A percentile compares a stretch with the other conserved stretches of the same genome.
Conservation (phyloP, 2,329 filamentous ascomycete species). For the Bipolaris gigantea region DNA sequence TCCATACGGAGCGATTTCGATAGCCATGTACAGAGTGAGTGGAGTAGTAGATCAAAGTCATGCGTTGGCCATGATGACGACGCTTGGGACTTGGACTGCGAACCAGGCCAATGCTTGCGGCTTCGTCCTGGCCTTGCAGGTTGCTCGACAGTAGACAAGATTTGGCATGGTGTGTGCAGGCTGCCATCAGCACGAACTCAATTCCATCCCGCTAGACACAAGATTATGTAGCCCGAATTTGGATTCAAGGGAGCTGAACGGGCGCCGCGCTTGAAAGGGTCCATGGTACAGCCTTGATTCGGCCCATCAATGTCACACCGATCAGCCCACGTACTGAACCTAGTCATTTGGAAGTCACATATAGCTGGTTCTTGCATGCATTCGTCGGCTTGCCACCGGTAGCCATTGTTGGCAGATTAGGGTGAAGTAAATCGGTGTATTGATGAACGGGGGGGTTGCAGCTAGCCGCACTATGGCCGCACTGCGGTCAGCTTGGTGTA, state of each 20-base stretch:
- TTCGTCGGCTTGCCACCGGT: slow-evolving; percentile 1
- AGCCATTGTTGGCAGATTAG: not conserved
- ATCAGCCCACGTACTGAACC: not conserved
- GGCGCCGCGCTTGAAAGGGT: not conserved
- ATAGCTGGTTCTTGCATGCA: not conserved
- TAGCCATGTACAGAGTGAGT: not conserved
- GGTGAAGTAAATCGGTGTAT: not conserved
- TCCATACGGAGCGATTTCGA: not conserved
- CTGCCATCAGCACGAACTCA: not conserved
- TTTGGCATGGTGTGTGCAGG: not conserved
- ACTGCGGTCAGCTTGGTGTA: slow-evolving; percentile 1
- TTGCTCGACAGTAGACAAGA: not conserved
- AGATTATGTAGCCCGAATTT: not conserved
- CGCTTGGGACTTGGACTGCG: not conserved
- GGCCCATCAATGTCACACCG: not conserved
- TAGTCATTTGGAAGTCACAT: not conserved
- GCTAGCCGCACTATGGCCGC: slow-evolving; percentile 1
- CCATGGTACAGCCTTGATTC: not conserved
- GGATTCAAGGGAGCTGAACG: no score
- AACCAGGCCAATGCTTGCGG: not conserved
- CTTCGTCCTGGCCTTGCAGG: not conserved
- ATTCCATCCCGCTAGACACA: not conserved
- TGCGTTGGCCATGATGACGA: not conserved
- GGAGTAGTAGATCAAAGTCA: no score
- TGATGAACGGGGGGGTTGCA: not conserved